phyloP scores from a whole-genome alignment of 2,329 filamentous ascomycete species.

The Aspergillus sp. region DNA sequence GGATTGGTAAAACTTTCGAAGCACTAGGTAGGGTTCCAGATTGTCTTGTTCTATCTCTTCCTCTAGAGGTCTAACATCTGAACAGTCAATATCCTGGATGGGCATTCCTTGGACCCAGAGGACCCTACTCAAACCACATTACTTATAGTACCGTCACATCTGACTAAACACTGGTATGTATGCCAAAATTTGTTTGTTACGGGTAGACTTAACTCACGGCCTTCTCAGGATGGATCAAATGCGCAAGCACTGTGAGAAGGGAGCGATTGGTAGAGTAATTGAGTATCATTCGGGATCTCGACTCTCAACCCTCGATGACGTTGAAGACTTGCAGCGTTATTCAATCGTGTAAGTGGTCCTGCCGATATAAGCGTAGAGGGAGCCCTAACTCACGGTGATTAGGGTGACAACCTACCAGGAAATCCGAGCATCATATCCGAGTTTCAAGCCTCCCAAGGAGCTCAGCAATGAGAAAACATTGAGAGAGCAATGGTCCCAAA shows the following conservation, averaged over 20 bases:
- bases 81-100: constrained; percentile 40
- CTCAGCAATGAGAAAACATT: constrained; percentile 20
- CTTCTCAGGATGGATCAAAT: constrained; percentile 31
- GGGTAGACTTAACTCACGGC: no score
- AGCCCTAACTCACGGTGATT: not conserved
- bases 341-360: constrained; percentile 25
- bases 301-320: constrained; percentile 18
- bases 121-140: constrained; percentile 33
- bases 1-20: constrained; percentile 42
- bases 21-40: constrained; percentile 28
- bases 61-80: not conserved
- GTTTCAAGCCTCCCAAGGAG: constrained; percentile 17
- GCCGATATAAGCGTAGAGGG: no score
- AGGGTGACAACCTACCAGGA: constrained; percentile 43
- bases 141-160: constrained; percentile 36
- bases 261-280: constrained; percentile 22
- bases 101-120: constrained; percentile 18
- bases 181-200: not conserved
- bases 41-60: not conserved
- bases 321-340: constrained; percentile 17
- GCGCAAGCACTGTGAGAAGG: constrained; percentile 28
- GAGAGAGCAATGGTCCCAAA: constrained; percentile 24
- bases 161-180: constrained; percentile 37
- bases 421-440: constrained; percentile 35
- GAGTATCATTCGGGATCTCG: constrained; percentile 25